Evolutionary conservation across 805 yeast genomes (phyloP).

Genomic region (Ogataea pignaliae): DNA sequence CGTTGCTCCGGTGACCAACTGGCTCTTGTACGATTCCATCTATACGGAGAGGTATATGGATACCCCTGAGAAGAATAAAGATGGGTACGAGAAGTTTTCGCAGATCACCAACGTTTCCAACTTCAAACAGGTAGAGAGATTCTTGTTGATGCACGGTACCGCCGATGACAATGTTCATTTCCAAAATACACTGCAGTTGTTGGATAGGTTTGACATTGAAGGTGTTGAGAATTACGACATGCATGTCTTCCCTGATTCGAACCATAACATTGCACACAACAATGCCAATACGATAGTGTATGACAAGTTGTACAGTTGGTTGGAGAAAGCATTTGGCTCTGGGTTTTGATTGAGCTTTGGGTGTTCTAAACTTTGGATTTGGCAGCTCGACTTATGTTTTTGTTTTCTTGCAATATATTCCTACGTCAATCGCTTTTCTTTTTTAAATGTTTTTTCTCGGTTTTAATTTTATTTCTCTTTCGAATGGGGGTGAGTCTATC

Average conservation of each 20-base stretch:
- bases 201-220: constrained; percentile 70
- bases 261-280: constrained; percentile 68
- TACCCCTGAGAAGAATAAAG: constrained; percentile 61
- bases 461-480: no score
- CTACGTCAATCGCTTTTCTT: background rate
- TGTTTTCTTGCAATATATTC: background rate
- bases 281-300: constrained; percentile 68
- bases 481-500: background rate
- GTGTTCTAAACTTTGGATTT: background rate
- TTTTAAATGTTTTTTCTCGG: background rate
- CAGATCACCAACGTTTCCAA: constrained; percentile 53
- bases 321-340: constrained; percentile 22
- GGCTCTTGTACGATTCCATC: constrained; percentile 87
- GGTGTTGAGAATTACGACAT: constrained; percentile 80
- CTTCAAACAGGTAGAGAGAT: constrained; percentile 57
- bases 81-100: constrained; percentile 41
- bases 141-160: constrained; percentile 90
- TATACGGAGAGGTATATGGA: constrained; percentile 96
- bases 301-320: constrained; percentile 65
- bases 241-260: constrained; percentile 77
- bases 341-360: background rate
- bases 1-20: constrained; percentile 96
- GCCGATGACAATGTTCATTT: constrained; percentile 98
- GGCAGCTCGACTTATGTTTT: background rate
- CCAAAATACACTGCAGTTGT: constrained; percentile 75